phyloP scores from a whole-genome alignment of 2,329 filamentous ascomycete species.

The Aspergillus felis region DNA sequence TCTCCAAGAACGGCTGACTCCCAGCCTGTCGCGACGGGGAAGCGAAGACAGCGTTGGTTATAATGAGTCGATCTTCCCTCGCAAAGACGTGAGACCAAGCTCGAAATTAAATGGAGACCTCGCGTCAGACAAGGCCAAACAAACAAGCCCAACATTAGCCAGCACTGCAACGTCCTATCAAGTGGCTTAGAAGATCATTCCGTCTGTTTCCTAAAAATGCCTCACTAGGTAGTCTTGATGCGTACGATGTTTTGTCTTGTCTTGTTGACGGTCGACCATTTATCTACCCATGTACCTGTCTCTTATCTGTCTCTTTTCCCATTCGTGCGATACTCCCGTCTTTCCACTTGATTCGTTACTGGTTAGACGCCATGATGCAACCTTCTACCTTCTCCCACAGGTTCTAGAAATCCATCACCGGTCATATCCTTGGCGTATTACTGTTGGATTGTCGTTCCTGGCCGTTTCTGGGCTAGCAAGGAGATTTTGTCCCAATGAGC shows the following conservation, averaged over 20 bases:
- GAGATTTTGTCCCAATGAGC: neutral
- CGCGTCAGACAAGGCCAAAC: conserved; percentile 18
- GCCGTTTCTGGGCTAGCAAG: neutral
- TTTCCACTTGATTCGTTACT: neutral
- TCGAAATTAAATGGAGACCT: conserved; percentile 25
- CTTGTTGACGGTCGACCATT: neutral
- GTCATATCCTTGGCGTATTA: too few relatives aligned
- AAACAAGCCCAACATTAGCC: conserved; percentile 5
- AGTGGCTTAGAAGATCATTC: conserved; percentile 11
- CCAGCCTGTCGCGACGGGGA: conserved; percentile 34
- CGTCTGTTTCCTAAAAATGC: conserved; percentile 1
- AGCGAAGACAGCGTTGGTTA: conserved; percentile 40
- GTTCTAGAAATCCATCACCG: neutral
- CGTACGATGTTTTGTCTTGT: neutral
- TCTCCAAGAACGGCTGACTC: conserved; percentile 33
- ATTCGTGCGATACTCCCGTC: too few relatives aligned
- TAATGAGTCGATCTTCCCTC: conserved; percentile 25
- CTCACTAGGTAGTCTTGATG: neutral
- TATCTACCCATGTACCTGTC: neutral
- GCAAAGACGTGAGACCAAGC: conserved; percentile 21
- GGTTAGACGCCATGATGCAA: too few relatives aligned
- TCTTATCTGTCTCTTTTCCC: neutral
- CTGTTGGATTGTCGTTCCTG: neutral
- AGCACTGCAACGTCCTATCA: conserved; percentile 16
- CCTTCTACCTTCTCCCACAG: neutral